These are phyloP conservation scores for Phialophora macrospora DNA, from an alignment of 2,329 filamentous ascomycete genomes.

Conservation along the genomic window DNA sequence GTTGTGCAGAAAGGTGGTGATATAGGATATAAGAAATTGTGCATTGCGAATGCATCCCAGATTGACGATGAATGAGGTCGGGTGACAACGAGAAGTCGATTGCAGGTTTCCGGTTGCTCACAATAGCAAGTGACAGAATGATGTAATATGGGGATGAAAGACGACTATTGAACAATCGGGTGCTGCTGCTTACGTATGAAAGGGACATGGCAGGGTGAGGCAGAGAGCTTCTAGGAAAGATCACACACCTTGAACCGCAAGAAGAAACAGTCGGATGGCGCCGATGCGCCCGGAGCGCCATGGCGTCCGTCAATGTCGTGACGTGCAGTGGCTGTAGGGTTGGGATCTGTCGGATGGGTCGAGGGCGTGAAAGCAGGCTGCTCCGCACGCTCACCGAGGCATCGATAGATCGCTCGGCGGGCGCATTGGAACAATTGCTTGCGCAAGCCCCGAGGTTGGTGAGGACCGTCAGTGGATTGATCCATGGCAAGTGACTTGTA, in stretches of 20 bases:
- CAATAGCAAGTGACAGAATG: conserved; percentile 19
- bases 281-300: not conserved
- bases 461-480: conserved; percentile 1
- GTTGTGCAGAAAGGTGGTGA: not conserved
- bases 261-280: conserved; percentile 13
- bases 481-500: conserved; percentile 18
- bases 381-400: conserved; percentile 6
- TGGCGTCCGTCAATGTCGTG: conserved; percentile 2
- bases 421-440: conserved; percentile 24
- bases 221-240: conserved; percentile 3
- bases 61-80: not conserved
- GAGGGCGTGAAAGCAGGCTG: conserved; percentile 5
- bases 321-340: conserved; percentile 5
- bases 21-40: not conserved
- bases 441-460: conserved; percentile 24
- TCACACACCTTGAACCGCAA: conserved; percentile 30
- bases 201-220: not conserved
- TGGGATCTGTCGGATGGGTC: conserved; percentile 3
- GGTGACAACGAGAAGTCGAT: not conserved
- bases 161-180: not conserved
- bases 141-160: not conserved
- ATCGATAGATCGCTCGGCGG: conserved; percentile 22
- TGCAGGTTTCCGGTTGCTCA: not conserved
- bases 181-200: conserved; percentile 5
- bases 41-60: conserved; percentile 4